A percentile compares a stretch with the other conserved stretches of the same genome.
Evolutionary conservation across 2,329 filamentous ascomycete species (phyloP).

Genomic region (Xylariaceae sp.): DNA sequence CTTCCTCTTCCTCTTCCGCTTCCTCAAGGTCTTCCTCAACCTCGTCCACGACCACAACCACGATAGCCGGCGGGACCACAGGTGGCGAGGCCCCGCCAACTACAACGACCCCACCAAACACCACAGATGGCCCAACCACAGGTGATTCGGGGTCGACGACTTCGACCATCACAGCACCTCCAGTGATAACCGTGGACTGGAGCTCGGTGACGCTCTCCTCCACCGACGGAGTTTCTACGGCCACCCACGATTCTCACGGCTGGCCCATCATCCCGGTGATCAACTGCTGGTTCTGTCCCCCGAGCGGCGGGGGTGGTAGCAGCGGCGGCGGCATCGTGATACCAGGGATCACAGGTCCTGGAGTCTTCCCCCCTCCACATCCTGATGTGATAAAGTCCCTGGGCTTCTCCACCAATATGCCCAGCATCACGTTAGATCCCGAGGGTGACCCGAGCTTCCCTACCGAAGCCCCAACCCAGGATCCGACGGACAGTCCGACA

Average conservation of each 20-base stretch:
- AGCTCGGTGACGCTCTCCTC: neutral
- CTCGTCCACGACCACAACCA: too few relatives aligned
- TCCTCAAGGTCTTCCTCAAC: too few relatives aligned
- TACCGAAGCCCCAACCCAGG: neutral
- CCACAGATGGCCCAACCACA: too few relatives aligned
- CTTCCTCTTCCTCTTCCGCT: too few relatives aligned
- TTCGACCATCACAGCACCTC: neutral
- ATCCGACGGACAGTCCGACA: neutral
- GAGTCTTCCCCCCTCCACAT: neutral
- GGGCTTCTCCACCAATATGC: neutral
- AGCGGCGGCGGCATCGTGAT: neutral
- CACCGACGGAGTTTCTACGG: neutral
- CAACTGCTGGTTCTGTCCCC: constrained; percentile 1
- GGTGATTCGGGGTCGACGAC: too few relatives aligned
- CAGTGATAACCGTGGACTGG: neutral
- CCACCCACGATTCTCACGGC: neutral
- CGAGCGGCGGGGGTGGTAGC: neutral
- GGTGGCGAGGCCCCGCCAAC: too few relatives aligned
- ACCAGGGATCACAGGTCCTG: neutral
- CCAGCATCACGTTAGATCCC: neutral
- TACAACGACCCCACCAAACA: neutral
- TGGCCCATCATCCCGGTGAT: neutral
- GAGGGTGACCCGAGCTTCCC: neutral
- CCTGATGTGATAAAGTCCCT: neutral
- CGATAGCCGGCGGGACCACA: too few relatives aligned